Conservation (phyloP, 192 early-diverging fungal genomes). For the Lobosporangium transversale region DNA sequence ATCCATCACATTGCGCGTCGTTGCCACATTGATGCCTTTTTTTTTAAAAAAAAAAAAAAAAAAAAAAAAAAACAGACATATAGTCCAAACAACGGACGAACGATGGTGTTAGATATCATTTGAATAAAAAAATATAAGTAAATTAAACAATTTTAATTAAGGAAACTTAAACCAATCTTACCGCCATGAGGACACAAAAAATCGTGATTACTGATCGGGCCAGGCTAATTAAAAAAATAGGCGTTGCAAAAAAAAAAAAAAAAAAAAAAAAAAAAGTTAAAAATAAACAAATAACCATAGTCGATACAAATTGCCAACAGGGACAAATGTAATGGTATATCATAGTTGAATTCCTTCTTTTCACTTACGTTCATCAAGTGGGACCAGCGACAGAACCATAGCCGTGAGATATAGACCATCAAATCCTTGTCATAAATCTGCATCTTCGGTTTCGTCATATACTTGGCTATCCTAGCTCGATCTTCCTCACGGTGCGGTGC, state of each 20-base stretch:
- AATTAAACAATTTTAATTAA: neutral
- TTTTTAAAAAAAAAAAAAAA: neutral
- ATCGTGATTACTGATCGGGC: constrained; percentile 55
- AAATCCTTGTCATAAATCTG: constrained; percentile 38
- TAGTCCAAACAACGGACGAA: too few relatives aligned
- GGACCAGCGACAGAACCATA: constrained; percentile 55
- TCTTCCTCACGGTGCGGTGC: constrained; percentile 42
- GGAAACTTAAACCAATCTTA: neutral
- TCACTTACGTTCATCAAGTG: constrained; percentile 33
- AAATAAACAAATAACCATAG: neutral
- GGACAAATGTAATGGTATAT: too few relatives aligned
- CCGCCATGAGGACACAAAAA: constrained; percentile 55
- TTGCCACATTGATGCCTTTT: constrained; percentile 44
- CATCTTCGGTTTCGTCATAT: constrained; percentile 33
- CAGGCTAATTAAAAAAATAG: constrained; percentile 43
- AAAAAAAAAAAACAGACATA: neutral
- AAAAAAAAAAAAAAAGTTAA: neutral
- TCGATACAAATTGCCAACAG: neutral
- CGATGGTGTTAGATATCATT: too few relatives aligned
- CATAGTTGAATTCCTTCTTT: too few relatives aligned
- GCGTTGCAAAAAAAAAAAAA: constrained; percentile 3
- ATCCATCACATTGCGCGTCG: constrained; percentile 25
- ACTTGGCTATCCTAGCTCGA: constrained; percentile 40
- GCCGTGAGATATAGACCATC: constrained; percentile 51
- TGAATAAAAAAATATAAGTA: neutral